Percentiles rank a stretch among this genome's conserved stretches.
phyloP scores from a whole-genome alignment of 805 yeast genomes.

The Wickerhamiella australiensis region DNA sequence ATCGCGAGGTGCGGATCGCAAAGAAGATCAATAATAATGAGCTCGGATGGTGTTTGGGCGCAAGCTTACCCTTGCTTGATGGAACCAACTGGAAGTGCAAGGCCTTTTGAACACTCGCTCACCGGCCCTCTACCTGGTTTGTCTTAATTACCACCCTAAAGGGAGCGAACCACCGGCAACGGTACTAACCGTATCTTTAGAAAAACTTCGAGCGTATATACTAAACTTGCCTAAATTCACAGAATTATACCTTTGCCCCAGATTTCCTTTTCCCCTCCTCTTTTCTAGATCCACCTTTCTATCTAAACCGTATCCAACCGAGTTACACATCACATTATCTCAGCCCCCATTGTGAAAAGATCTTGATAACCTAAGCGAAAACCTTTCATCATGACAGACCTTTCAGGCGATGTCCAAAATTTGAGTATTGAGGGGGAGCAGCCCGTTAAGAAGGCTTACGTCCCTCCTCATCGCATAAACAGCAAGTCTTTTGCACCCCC shows the following conservation, averaged over 20 bases:
- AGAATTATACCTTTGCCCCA: too few species aligned
- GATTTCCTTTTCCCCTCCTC: too few species aligned
- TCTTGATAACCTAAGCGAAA: constrained; percentile 6
- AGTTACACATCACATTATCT: neutral
- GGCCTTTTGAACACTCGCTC: neutral
- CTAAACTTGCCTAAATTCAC: too few species aligned
- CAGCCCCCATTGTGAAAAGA: constrained; percentile 1
- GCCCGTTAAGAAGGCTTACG: constrained; percentile 32
- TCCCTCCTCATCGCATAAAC: constrained; percentile 41
- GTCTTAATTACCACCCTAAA: too few species aligned
- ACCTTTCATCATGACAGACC: constrained; percentile 40
- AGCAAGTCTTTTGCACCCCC: constrained; percentile 12
- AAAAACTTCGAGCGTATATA: too few species aligned
- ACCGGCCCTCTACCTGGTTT: too few species aligned
- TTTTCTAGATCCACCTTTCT: neutral
- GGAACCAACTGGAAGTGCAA: constrained; percentile 54
- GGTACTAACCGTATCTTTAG: too few species aligned
- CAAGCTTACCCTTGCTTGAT: constrained; percentile 81
- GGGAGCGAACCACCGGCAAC: too few species aligned
- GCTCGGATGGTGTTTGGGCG: constrained; percentile 98
- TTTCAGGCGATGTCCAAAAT: constrained; percentile 45
- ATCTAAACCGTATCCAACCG: neutral
- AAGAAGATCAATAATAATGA: constrained; percentile 80
- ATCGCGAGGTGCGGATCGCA: constrained; percentile 85
- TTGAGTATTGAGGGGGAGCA: constrained; percentile 34